Conservation (phyloP, 345 rosid species). For the Ricinus communis region DNA sequence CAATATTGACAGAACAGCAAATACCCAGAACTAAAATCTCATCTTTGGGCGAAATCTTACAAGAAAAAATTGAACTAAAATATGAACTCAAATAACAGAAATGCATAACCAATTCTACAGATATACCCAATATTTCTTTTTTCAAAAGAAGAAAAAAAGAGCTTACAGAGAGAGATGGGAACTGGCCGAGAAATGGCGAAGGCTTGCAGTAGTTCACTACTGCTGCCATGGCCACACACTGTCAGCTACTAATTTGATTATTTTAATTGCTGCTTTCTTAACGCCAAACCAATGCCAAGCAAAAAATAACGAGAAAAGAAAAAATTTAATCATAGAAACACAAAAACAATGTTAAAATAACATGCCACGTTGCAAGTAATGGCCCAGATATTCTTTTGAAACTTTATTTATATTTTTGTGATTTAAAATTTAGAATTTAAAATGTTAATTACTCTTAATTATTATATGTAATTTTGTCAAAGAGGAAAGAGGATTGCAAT, state of each 20-base stretch:
- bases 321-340: background rate
- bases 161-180: constrained; percentile 39
- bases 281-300: background rate
- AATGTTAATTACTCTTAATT: too few relatives aligned
- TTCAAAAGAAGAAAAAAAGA: constrained; percentile 7
- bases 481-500: too few relatives aligned
- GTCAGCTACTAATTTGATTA: background rate
- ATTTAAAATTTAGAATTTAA: too few relatives aligned
- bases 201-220: constrained; percentile 52
- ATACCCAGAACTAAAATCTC: background rate
- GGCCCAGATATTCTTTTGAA: too few relatives aligned
- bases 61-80: background rate
- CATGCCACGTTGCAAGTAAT: too few relatives aligned
- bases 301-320: too few relatives aligned
- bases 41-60: background rate
- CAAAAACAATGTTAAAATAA: too few relatives aligned
- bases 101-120: background rate
- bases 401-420: too few relatives aligned
- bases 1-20: background rate
- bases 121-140: too few relatives aligned
- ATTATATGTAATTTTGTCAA: too few relatives aligned
- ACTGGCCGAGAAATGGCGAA: constrained; percentile 44
- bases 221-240: constrained; percentile 47
- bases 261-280: background rate
- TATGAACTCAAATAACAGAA: background rate